Evolutionary conservation across 208 protist genomes (phyloP).

Genomic region (Leishmania major): DNA sequence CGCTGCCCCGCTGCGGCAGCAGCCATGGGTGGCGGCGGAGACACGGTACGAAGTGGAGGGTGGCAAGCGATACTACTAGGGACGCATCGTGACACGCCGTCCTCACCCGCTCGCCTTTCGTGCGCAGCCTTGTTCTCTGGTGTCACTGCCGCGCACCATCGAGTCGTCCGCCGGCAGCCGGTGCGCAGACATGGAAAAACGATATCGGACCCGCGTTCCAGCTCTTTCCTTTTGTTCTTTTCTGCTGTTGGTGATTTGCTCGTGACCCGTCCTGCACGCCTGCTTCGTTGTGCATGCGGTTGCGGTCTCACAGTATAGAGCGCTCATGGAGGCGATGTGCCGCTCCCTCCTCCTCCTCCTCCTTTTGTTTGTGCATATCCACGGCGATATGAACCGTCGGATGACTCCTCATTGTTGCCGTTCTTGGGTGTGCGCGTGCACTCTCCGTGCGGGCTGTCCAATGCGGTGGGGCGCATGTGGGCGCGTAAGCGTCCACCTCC

Average conservation of each 20-base stretch:
- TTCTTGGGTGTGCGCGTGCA: neutral
- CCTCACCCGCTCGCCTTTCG: neutral
- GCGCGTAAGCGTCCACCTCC: neutral
- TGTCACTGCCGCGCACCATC: neutral
- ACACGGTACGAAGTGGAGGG: conserved; percentile 48
- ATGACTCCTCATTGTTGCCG: neutral
- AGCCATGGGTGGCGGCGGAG: conserved; percentile 46
- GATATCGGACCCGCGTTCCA: neutral
- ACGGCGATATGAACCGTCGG: neutral
- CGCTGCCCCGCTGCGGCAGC: conserved; percentile 1
- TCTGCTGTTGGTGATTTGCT: neutral
- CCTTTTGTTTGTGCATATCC: neutral
- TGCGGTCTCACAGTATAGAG: neutral
- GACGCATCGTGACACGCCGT: neutral
- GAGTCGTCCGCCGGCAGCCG: neutral
- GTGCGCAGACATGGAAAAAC: neutral
- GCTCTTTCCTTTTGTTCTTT: neutral
- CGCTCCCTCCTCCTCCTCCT: neutral
- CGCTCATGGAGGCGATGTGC: neutral
- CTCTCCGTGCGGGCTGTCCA: neutral
- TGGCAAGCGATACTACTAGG: conserved; percentile 37
- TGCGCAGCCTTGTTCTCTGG: neutral
- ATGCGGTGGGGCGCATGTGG: neutral
- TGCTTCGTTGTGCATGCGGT: neutral
- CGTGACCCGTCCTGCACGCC: neutral